Base-by-base conservation (phyloP, 495 filamentous ascomycete species). In the Tirmania nivea region DNA sequence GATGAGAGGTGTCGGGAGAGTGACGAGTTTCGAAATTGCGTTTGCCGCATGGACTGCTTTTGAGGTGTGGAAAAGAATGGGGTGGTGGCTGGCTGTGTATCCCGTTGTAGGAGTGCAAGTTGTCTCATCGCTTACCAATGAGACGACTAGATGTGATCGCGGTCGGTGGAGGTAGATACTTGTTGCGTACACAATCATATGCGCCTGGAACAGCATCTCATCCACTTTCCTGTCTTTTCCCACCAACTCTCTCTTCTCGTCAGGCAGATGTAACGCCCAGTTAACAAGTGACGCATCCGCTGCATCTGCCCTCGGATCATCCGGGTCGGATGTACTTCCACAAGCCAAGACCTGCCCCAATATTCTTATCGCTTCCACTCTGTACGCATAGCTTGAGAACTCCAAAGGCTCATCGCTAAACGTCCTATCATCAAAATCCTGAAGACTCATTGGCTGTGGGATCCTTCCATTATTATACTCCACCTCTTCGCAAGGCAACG, bases 121-220 rank as follows among this genome's bases (percentile, higher is more conserved):
- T 14, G 68, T 77, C 52, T 78, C 76, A 52, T 70, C 69, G 56
- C 70, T 66, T n/a, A 70, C 68, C 0, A 70, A 62, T 35, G 71
- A 74, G 1, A 75, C 70, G 56, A 78, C 75, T 21, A 80, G 66
- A 48, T 78, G 75, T 6, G 75, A 77, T 42, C 76, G 74, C 10
- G 81, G 80, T 35, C 83, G 78, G 62, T 89, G 81, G 42, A 89
- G 76, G 59, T 83, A 75, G 56, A 87, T 82, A 3, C 73, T 72
- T n/a, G 74, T 74, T 67, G 77, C 80, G 62, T 84, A 76, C 34
- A 81, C 75, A 51, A 90, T 79, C 78, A 90, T 86, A 53, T 81
- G 81, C 10, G 86, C 86, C 63, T 93, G 86, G 70, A 93, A 92
- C 69, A 93, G 78, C 74, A 93, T 81, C 68, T 92, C 84, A 61